These are phyloP conservation scores for Eurotiales sp. DNA, from an alignment of 2,329 filamentous ascomycete genomes.

Conservation along the genomic window DNA sequence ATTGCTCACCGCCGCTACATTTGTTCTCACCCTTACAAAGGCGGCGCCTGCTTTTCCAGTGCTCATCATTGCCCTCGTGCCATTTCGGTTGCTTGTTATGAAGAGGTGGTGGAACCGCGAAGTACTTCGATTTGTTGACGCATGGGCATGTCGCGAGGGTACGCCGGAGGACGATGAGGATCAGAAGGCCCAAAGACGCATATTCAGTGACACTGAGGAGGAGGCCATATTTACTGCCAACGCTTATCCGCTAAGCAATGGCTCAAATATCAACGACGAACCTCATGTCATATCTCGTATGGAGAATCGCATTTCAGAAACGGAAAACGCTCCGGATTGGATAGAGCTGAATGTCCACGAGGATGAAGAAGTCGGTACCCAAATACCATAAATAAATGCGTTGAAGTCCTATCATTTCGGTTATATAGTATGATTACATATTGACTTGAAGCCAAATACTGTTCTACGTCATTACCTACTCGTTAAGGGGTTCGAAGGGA, in stretches of 20 bases:
- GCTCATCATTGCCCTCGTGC: constrained; percentile 62
- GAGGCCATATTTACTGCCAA: constrained; percentile 10
- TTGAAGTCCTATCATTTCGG: too few species aligned
- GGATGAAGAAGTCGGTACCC: constrained; percentile 1
- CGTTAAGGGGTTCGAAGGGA: too few species aligned
- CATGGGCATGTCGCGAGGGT: constrained; percentile 50
- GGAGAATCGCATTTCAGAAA: background rate
- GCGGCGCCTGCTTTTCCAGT: constrained; percentile 62
- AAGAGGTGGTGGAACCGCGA: constrained; percentile 58
- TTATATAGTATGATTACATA: too few species aligned
- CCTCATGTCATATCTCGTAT: background rate
- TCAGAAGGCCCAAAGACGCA: constrained; percentile 13
- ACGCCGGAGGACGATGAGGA: constrained; percentile 50
- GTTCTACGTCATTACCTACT: too few species aligned
- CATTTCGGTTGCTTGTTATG: constrained; percentile 59
- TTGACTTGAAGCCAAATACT: too few species aligned
- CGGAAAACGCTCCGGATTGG: constrained; percentile 4
- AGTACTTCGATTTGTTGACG: constrained; percentile 52
- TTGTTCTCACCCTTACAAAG: constrained; percentile 60
- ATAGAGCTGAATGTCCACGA: constrained; percentile 3
- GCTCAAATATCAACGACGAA: background rate
- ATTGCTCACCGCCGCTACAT: constrained; percentile 56
- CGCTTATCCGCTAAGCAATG: constrained; percentile 9
- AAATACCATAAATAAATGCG: background rate
- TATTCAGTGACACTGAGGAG: background rate